Evolutionary conservation across 306 rosid genomes (phyloP).

Genomic region (Astragalus membranaceus): DNA sequence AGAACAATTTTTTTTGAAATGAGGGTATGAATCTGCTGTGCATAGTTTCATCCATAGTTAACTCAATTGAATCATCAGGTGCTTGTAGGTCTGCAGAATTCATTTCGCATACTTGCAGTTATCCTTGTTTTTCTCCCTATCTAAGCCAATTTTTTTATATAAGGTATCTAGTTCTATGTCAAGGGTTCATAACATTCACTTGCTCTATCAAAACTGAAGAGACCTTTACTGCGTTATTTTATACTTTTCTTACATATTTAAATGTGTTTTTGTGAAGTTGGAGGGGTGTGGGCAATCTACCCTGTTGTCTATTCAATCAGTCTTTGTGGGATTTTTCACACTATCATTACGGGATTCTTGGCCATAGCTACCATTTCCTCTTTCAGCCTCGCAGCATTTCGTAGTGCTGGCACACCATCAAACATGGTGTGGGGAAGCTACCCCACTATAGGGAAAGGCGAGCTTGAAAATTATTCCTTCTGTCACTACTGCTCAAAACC

Average conservation of each 20-base stretch:
- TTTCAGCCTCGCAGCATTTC: constrained; percentile 69
- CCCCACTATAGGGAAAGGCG: constrained; percentile 71
- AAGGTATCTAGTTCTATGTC: not conserved
- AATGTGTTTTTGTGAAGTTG: constrained; percentile 52
- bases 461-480: constrained; percentile 75
- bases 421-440: constrained; percentile 73
- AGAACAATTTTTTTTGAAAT: not conserved
- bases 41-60: not conserved
- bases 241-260: constrained; percentile 11
- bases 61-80: not conserved
- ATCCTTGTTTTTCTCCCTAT: not conserved
- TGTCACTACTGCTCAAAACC: constrained; percentile 82
- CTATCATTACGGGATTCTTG: constrained; percentile 42
- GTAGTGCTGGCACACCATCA: constrained; percentile 79
- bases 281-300: constrained; percentile 78
- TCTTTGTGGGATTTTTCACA: constrained; percentile 56
- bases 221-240: not conserved
- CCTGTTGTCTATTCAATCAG: constrained; percentile 60
- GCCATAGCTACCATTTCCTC: constrained; percentile 54
- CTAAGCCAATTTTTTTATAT: not conserved
- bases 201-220: not conserved
- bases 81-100: not conserved
- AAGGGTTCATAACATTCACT: not conserved
- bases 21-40: not conserved
- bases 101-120: not conserved